Evolutionary conservation across 2,329 filamentous ascomycete species (phyloP).

Genomic region (Colletotrichum echinochloae): DNA sequence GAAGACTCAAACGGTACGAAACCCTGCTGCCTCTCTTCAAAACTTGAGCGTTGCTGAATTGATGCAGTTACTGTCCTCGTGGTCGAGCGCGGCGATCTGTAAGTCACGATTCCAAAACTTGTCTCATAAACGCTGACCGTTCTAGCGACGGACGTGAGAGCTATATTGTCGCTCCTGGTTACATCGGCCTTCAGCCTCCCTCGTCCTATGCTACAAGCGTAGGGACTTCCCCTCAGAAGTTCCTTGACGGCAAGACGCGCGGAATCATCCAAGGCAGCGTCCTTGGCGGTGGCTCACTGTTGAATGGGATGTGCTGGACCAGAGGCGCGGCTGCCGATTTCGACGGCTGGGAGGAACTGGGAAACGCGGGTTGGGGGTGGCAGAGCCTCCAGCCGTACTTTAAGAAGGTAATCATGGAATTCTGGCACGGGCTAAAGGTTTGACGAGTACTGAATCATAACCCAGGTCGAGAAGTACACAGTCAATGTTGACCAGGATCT

Average conservation of each 20-base stretch:
- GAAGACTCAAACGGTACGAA: constrained; percentile 49
- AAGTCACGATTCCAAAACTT: constrained; percentile 3
- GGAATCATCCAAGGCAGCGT: constrained; percentile 52
- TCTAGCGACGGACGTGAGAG: constrained; percentile 34
- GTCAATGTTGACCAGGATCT: constrained; percentile 43
- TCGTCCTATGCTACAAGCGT: constrained; percentile 48
- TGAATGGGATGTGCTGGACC: constrained; percentile 58
- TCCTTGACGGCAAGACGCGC: constrained; percentile 51
- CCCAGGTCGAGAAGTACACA: constrained; percentile 53
- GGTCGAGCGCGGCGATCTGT: constrained; percentile 42
- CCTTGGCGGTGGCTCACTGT: constrained; percentile 54
- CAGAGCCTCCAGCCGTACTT: constrained; percentile 61
- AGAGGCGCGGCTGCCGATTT: constrained; percentile 55
- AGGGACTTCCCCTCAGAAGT: constrained; percentile 47
- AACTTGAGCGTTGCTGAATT: neutral
- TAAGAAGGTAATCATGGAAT: constrained; percentile 52
- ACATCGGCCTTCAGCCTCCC: constrained; percentile 38
- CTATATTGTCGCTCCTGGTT: constrained; percentile 40
- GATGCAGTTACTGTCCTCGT: constrained; percentile 40
- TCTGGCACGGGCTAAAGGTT: neutral
- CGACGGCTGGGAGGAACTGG: constrained; percentile 57
- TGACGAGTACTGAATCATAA: neutral
- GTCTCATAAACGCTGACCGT: neutral
- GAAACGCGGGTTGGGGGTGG: constrained; percentile 58
- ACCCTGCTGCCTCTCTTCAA: no score